A percentile compares a stretch with the other conserved stretches of the same genome.
Conservation (phyloP, 2,329 filamentous ascomycete species). For the Bipolaris victoriae region DNA sequence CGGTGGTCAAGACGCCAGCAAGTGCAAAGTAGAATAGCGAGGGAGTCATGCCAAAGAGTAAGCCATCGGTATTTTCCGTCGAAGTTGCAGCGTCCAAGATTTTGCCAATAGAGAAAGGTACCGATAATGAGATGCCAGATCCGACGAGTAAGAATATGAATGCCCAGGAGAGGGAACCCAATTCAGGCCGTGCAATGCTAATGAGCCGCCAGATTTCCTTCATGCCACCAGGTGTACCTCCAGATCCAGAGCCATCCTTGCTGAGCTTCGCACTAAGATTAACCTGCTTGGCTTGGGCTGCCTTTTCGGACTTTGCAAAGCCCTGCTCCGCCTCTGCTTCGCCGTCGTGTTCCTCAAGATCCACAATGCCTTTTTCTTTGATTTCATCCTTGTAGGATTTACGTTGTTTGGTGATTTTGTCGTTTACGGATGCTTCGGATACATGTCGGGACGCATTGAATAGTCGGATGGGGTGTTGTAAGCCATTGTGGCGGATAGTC, state of each 20-base stretch:
- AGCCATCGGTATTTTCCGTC: slow-evolving; percentile 64
- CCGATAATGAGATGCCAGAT: slow-evolving; percentile 91
- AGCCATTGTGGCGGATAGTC: slow-evolving; percentile 35
- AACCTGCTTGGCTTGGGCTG: slow-evolving; percentile 82
- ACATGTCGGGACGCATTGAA: slow-evolving; percentile 39
- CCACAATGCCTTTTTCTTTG: slow-evolving; percentile 43
- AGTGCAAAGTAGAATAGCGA: slow-evolving; percentile 88
- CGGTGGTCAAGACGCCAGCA: slow-evolving; percentile 74
- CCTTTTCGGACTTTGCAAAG: slow-evolving; percentile 80
- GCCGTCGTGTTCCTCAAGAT: slow-evolving; percentile 49
- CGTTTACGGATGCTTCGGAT: slow-evolving; percentile 31
- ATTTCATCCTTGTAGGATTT: slow-evolving; percentile 50
- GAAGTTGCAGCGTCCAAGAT: slow-evolving; percentile 92
- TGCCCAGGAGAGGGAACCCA: slow-evolving; percentile 77
- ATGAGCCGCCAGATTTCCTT: slow-evolving; percentile 85
- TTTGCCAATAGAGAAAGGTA: slow-evolving; percentile 95
- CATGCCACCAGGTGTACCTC: slow-evolving; percentile 61
- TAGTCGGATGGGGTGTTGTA: slow-evolving; percentile 33
- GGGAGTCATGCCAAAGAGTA: slow-evolving; percentile 82
- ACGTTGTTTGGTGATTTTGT: slow-evolving; percentile 24
- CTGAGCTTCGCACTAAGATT: slow-evolving; percentile 87
- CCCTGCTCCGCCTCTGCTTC: slow-evolving; percentile 65
- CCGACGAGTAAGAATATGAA: slow-evolving; percentile 87
- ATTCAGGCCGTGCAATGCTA: slow-evolving; percentile 86
- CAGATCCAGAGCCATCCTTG: slow-evolving; percentile 68